These are phyloP conservation scores for Stachybotrys chlorohalonatus DNA, from an alignment of 2,329 filamentous ascomycete species.

Conservation along the genomic window DNA sequence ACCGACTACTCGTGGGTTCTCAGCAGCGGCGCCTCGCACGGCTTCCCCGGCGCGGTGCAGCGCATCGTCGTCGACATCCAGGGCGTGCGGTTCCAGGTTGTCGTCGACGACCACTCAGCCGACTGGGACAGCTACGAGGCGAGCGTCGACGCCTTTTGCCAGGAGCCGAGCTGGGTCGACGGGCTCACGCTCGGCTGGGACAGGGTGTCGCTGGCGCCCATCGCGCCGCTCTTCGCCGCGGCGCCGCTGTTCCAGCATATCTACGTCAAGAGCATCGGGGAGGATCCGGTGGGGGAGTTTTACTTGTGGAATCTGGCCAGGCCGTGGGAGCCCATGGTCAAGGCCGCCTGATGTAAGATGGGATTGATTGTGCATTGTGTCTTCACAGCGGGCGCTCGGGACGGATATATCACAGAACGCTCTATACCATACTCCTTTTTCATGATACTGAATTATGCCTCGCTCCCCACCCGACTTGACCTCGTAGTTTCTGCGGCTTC, in stretches of 20 bases:
- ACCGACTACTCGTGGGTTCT: slow-evolving; percentile 26
- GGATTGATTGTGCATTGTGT: slow-evolving; percentile 11
- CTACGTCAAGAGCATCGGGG: slow-evolving; percentile 24
- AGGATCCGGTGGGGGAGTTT: slow-evolving; percentile 22
- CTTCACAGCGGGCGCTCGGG: background rate
- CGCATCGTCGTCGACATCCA: slow-evolving; percentile 29
- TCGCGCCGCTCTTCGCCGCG: slow-evolving; percentile 17
- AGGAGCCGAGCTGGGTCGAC: slow-evolving; percentile 16
- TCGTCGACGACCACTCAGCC: slow-evolving; percentile 25
- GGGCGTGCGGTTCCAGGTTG: slow-evolving; percentile 26
- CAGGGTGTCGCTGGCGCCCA: slow-evolving; percentile 12
- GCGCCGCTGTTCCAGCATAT: slow-evolving; percentile 23
- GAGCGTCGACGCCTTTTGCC: slow-evolving; percentile 23
- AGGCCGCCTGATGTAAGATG: slow-evolving; percentile 12
- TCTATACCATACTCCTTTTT: slow-evolving; percentile 6
- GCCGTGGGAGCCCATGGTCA: slow-evolving; percentile 35
- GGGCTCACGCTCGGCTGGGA: slow-evolving; percentile 18
- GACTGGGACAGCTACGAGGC: slow-evolving; percentile 21
- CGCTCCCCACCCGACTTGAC: slow-evolving; percentile 8
- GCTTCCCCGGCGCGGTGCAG: slow-evolving; percentile 22
- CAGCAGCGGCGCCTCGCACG: slow-evolving; percentile 19
- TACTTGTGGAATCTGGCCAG: slow-evolving; percentile 31
- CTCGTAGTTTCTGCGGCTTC: slow-evolving; percentile 4
- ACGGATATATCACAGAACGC: background rate
- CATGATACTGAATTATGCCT: slow-evolving; percentile 14